These are phyloP conservation scores for Talaromyces sp. DNA, from an alignment of 2,329 filamentous ascomycete genomes.

Conservation along the genomic window DNA sequence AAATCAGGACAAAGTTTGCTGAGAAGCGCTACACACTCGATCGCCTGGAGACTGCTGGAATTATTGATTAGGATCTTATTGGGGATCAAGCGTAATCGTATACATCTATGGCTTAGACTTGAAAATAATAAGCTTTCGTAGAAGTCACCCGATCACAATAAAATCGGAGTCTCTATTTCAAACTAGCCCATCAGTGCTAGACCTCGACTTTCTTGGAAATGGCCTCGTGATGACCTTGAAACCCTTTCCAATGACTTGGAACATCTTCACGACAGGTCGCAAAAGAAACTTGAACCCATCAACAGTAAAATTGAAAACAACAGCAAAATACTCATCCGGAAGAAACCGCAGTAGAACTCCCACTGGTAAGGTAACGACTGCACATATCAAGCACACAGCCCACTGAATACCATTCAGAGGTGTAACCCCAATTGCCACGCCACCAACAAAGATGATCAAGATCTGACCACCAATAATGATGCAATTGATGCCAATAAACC, in stretches of 20 bases:
- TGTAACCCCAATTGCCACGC: slow-evolving; percentile 73
- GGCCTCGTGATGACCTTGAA: not conserved
- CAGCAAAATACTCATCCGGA: slow-evolving; percentile 57
- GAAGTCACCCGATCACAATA: not conserved
- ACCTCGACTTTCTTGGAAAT: not conserved
- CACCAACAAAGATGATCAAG: slow-evolving; percentile 85
- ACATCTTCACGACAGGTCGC: not conserved
- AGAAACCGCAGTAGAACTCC: slow-evolving; percentile 78
- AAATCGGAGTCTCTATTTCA: not conserved
- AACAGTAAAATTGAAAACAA: not conserved
- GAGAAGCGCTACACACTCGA: not conserved
- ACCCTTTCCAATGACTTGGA: not conserved
- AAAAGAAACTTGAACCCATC: not conserved
- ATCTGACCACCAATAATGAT: slow-evolving; percentile 88
- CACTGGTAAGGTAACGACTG: slow-evolving; percentile 79
- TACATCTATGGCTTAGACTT: not conserved
- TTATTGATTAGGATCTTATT: not conserved
- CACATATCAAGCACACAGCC: slow-evolving; percentile 82
- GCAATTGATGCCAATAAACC: slow-evolving; percentile 81
- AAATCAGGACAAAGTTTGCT: not conserved
- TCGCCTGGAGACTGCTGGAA: not conserved
- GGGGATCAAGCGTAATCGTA: not conserved
- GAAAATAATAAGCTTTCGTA: not conserved
- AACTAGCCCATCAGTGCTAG: not conserved
- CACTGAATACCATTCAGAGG: slow-evolving; percentile 73